Conservation (phyloP, 805 yeast species). For the Pichia sporocuriosa region DNA sequence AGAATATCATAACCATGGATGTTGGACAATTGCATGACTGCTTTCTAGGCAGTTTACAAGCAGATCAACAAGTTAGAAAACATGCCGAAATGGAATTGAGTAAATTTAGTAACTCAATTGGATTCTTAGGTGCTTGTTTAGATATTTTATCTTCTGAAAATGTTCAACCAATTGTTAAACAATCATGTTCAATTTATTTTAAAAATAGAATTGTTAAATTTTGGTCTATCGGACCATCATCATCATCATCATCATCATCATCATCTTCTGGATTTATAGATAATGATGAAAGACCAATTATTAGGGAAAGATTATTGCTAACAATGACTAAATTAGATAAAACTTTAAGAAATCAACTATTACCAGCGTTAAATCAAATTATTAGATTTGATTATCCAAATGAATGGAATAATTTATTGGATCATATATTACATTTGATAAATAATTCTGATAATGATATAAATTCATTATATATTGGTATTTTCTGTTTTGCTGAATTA, state of each 20-base stretch:
- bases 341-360: conserved; percentile 38
- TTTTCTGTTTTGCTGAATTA: conserved; percentile 69
- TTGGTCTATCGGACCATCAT: conserved; percentile 57
- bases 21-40: conserved; percentile 60
- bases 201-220: conserved; percentile 64
- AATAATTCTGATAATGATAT: conserved; percentile 34
- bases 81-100: conserved; percentile 66
- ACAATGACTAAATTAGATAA: conserved; percentile 48
- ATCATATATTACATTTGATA: conserved; percentile 41
- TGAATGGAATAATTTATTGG: conserved; percentile 52
- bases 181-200: conserved; percentile 81
- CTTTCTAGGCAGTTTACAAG: conserved; percentile 71
- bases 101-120: conserved; percentile 51
- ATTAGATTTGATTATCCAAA: conserved; percentile 36
- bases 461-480: conserved; percentile 51
- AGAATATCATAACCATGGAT: conserved; percentile 47
- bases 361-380: conserved; percentile 47
- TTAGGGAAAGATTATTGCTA: conserved; percentile 61
- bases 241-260: too few relatives aligned
- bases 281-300: conserved; percentile 64
- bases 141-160: conserved; percentile 57
- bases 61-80: conserved; percentile 52
- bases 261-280: conserved; percentile 46
- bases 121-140: conserved; percentile 77
- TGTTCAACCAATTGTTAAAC: conserved; percentile 49